Base-by-base conservation (phyloP, 2,329 filamentous ascomycete genomes). In the Colletotrichum destructivum region DNA sequence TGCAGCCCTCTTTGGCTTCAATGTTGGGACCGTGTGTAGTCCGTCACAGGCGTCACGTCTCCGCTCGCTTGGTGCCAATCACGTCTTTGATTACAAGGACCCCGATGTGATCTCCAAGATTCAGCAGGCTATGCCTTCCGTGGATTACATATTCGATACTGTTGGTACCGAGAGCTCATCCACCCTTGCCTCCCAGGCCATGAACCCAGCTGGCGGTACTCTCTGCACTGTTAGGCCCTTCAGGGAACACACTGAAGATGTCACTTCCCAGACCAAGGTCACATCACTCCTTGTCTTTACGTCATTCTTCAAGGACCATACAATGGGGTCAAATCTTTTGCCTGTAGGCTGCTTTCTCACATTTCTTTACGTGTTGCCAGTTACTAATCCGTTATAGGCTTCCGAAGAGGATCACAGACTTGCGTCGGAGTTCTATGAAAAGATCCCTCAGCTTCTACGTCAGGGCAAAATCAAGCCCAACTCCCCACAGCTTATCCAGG, bases 161-260 rank as follows among this genome's bases (percentile, higher is more conserved):
- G 42, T 57, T 16, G 55, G 35, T 57, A 57, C 38, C 55, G 21
- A 38, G 35, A 57, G 13, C 55, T 57, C 55, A 38, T 57, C 55
- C n/a, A 21, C 46, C 46, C 46, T 49, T 49, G 46, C 46, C 46
- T 49, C 46, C 46, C 46, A 23, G 46, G 46, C 46, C 46, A 49
- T 49, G 46, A 49, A 49, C 46, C 46, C 46, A 49, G 46, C 46
- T 49, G 46, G 46, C 46, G 46, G 46, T 49, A 49, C 46, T 49
- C 46, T 49, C 46, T 49, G 46, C 46, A 49, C 46, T 49, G 46
- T 49, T 21, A 49, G 46, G 46, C 46, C 46, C n/a, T 49, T 49
- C 46, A 49, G n/a, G n/a, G 46, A 49, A 49, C n/a, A 49, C 46
- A 49, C 46, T 49, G 46, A 49, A 49, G n/a, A 49, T 23, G 46